phyloP scores from a whole-genome alignment of 306 rosid species.

The Cyclanthera cordifolia region DNA sequence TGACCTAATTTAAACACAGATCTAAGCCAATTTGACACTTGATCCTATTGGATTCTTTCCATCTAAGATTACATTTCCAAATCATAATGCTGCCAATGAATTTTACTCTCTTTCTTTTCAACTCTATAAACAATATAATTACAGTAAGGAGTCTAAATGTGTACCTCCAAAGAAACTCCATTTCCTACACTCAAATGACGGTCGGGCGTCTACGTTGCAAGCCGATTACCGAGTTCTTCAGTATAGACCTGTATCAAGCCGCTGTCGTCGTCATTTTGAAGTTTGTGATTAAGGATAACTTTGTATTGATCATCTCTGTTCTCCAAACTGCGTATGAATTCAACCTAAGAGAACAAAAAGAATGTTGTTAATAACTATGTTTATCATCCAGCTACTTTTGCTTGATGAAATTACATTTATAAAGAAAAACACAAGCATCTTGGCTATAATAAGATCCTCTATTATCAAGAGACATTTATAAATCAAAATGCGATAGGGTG shows the following conservation, averaged over 20 bases:
- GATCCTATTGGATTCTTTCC: background rate
- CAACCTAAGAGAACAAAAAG: constrained; percentile 37
- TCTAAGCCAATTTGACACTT: background rate
- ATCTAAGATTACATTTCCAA: background rate
- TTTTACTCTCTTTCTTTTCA: background rate
- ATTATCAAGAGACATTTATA: background rate
- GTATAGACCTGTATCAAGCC: constrained; percentile 51
- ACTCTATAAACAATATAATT: background rate
- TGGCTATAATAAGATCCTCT: background rate
- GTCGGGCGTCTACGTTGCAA: constrained; percentile 27
- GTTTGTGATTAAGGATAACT: constrained; percentile 53
- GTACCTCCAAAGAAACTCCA: background rate
- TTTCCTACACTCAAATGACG: background rate
- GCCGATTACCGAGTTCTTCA: constrained; percentile 43
- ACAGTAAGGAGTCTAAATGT: background rate
- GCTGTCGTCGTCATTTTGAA: constrained; percentile 34
- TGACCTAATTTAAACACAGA: background rate
- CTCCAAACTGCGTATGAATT: constrained; percentile 53
- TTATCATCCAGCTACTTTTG: background rate
- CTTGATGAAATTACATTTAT: background rate
- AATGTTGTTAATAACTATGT: background rate
- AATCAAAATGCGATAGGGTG: background rate
- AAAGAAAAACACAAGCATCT: no score
- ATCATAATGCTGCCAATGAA: background rate
- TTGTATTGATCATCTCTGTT: constrained; percentile 62